Conservation (phyloP, 1,139 yeast species). For the Hyphopichia buzzinii region DNA sequence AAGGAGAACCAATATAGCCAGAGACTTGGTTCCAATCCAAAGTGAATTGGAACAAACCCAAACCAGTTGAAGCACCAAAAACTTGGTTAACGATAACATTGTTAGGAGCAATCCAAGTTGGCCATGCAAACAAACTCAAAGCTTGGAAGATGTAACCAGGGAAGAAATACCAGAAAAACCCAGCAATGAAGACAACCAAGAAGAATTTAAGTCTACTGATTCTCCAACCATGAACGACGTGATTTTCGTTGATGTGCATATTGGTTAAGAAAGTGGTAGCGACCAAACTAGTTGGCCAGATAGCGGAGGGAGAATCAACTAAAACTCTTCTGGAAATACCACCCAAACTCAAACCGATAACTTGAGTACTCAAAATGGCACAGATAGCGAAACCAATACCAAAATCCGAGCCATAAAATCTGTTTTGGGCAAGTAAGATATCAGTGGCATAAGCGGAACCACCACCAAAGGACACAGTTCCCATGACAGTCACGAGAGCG, state of each 20-base stretch:
- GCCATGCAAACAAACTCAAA: conserved; percentile 35
- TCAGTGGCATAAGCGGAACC: conserved; percentile 66
- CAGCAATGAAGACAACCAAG: conserved; percentile 22
- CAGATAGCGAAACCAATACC: conserved; percentile 43
- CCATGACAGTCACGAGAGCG: conserved; percentile 61
- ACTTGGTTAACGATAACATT: conserved; percentile 57
- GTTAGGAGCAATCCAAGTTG: conserved; percentile 41
- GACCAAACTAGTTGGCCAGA: conserved; percentile 64
- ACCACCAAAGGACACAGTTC: conserved; percentile 43
- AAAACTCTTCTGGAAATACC: conserved; percentile 57
- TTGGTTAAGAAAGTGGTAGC: conserved; percentile 51
- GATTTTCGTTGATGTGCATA: conserved; percentile 60
- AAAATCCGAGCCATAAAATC: conserved; percentile 44
- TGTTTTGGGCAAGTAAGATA: conserved; percentile 54
- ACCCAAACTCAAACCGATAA: conserved; percentile 64
- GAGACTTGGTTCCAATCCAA: conserved; percentile 37
- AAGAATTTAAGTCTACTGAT: conserved; percentile 38
- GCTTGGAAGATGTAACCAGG: conserved; percentile 42
- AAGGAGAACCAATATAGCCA: conserved; percentile 62
- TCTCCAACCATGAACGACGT: conserved; percentile 45
- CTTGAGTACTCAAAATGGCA: conserved; percentile 54
- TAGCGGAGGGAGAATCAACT: conserved; percentile 60
- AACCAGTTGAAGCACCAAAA: conserved; percentile 58
- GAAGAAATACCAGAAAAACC: conserved; percentile 41
- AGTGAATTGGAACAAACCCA: conserved; percentile 60